Percentiles rank a stretch among this genome's conserved stretches.
Evolutionary conservation across 192 early-diverging fungal genomes (phyloP).

Genomic region (Umbelopsis ramanniana): DNA sequence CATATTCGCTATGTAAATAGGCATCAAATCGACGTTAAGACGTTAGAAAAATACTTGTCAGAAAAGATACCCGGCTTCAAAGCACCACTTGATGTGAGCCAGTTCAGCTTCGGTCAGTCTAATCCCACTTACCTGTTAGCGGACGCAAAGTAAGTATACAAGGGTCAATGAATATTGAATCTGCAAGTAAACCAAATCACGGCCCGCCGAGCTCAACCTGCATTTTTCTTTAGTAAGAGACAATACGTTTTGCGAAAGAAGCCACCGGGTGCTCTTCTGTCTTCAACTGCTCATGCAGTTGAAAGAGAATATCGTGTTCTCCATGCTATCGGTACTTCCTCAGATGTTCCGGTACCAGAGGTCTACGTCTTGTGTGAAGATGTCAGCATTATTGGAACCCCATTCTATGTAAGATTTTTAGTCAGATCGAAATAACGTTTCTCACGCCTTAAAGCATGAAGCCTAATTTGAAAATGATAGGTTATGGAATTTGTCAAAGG

Average conservation of each 20-base stretch:
- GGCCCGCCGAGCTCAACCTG: background rate
- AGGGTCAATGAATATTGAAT: too few species aligned
- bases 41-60: conserved; percentile 65
- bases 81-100: conserved; percentile 70
- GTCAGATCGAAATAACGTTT: background rate
- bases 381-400: conserved; percentile 79
- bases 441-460: background rate
- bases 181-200: too few species aligned
- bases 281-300: conserved; percentile 88
- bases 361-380: conserved; percentile 92
- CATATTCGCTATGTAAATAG: conserved; percentile 21
- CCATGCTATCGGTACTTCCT: conserved; percentile 69
- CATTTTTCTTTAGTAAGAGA: conserved; percentile 49
- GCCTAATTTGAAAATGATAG: conserved; percentile 30
- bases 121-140: conserved; percentile 93
- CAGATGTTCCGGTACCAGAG: conserved; percentile 87
- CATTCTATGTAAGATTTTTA: conserved; percentile 76
- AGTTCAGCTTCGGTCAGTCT: conserved; percentile 92
- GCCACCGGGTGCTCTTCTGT: conserved; percentile 84
- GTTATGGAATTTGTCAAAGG: conserved; percentile 95
- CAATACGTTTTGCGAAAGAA: conserved; percentile 90
- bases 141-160: conserved; percentile 62
- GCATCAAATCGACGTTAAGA: conserved; percentile 63
- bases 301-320: conserved; percentile 90
- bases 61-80: conserved; percentile 55